These are phyloP conservation scores for Apiospora malaysiana DNA, from an alignment of 2,329 filamentous ascomycete species.

Conservation along the genomic window DNA sequence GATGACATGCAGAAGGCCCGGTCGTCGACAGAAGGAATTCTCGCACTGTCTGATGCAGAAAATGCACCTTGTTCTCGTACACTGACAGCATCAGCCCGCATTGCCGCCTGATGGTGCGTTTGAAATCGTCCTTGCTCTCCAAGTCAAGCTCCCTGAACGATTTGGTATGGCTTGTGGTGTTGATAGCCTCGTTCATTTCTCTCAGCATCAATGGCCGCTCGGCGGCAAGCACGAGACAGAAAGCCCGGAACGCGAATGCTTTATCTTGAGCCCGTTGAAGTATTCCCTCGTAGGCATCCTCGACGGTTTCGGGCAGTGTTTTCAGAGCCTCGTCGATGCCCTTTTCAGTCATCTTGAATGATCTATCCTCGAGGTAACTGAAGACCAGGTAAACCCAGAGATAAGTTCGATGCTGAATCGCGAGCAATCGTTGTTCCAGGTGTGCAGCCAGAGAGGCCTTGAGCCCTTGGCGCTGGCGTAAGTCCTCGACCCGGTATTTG, in stretches of 20 bases:
- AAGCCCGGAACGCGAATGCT: not conserved
- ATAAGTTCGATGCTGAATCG: conserved; percentile 41
- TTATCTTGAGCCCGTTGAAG: not conserved
- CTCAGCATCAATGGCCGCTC: not conserved
- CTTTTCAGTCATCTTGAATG: not conserved
- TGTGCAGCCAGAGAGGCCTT: not conserved
- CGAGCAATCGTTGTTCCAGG: conserved; percentile 30
- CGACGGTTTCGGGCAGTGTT: not conserved
- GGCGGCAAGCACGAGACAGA: not conserved
- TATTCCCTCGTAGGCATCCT: not conserved
- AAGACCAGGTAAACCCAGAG: conserved; percentile 46
- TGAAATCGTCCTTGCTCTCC: not conserved
- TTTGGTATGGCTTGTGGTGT: not conserved
- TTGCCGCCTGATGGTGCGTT: not conserved
- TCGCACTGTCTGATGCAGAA: not conserved
- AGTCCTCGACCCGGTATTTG: not conserved
- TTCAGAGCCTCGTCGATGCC: not conserved
- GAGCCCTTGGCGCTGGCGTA: not conserved
- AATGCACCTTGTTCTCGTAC: not conserved
- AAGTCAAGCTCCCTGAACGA: not conserved
- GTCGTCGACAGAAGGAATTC: not conserved
- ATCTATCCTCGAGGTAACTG: conserved; percentile 33
- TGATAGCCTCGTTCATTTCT: not conserved
- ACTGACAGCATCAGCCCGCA: not conserved
- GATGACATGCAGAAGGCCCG: accelerated